Evolutionary conservation across 2,329 filamentous ascomycete genomes (phyloP).

Genomic region (Stenocarpella maydis): DNA sequence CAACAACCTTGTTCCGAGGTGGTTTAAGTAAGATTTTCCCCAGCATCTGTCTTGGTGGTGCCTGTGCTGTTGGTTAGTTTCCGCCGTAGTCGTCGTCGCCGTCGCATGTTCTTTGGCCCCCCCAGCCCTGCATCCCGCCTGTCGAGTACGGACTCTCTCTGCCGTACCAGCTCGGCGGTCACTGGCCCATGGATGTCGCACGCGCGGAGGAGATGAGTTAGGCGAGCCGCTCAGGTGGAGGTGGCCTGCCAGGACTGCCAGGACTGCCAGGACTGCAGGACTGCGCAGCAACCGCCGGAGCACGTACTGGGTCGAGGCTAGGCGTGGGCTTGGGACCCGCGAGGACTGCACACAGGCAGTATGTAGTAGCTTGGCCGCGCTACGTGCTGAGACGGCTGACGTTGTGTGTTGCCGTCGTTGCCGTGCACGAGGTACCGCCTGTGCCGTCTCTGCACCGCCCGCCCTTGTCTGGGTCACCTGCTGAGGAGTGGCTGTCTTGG

Average conservation of each 20-base stretch:
- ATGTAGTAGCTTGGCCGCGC: neutral
- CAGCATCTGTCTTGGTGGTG: neutral
- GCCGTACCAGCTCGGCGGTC: constrained; percentile 17
- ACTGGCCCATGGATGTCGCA: constrained; percentile 6
- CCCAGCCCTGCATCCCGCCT: neutral
- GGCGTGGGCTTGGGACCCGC: constrained; percentile 6
- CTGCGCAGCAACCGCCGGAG: neutral
- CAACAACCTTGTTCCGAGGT: neutral
- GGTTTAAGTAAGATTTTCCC: neutral
- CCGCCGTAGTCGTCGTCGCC: neutral
- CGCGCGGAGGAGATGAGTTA: neutral
- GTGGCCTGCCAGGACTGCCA: neutral
- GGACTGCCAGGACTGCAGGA: neutral
- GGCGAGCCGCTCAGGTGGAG: constrained; percentile 12
- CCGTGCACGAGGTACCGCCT: constrained; percentile 2
- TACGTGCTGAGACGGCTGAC: constrained; percentile 1
- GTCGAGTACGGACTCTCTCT: neutral
- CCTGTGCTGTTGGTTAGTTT: no score
- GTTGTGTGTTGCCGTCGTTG: constrained; percentile 20
- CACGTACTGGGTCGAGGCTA: neutral
- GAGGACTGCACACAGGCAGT: neutral
- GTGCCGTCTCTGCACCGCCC: constrained; percentile 2
- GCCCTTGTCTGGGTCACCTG: neutral
- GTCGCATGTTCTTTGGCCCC: constrained; percentile 7
- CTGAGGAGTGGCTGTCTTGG: constrained; percentile 6